Evolutionary conservation across 2,329 filamentous ascomycete genomes (phyloP).

Genomic region (Phialocephala sp.): DNA sequence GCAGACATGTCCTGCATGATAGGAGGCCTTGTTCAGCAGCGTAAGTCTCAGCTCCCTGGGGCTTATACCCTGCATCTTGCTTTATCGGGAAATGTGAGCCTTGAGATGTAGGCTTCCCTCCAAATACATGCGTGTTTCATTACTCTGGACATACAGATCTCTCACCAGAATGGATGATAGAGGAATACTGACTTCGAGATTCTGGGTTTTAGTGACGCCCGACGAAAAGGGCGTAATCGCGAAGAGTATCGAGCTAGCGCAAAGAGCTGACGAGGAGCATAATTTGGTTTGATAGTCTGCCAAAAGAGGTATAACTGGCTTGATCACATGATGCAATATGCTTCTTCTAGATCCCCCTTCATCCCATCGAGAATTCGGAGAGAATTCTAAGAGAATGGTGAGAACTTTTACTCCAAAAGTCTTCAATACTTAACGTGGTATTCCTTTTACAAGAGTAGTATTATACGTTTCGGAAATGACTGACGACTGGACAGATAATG

Average conservation of each 20-base stretch:
- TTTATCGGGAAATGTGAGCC: not conserved
- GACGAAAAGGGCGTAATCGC: not conserved
- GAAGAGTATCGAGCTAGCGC: not conserved
- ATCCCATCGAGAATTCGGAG: too few species aligned
- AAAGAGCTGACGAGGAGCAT: not conserved
- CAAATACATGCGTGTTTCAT: too few species aligned
- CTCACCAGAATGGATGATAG: not conserved
- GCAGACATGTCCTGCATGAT: conserved; percentile 49
- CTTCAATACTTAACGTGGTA: too few species aligned
- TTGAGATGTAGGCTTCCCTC: not conserved
- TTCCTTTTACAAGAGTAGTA: too few species aligned
- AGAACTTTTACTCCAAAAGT: too few species aligned
- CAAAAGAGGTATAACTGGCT: too few species aligned
- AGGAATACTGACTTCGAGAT: not conserved
- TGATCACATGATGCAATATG: too few species aligned
- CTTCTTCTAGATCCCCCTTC: too few species aligned
- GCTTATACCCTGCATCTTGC: not conserved
- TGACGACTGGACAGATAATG: not conserved
- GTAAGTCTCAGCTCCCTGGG: not conserved
- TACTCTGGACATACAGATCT: too few species aligned
- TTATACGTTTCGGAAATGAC: not conserved
- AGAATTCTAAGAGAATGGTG: too few species aligned
- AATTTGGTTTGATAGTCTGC: not conserved
- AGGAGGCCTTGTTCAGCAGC: conserved; percentile 8
- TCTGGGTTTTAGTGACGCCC: not conserved